phyloP scores from a whole-genome alignment of 176 grass and related monocot species.

The Lolium rigidum region DNA sequence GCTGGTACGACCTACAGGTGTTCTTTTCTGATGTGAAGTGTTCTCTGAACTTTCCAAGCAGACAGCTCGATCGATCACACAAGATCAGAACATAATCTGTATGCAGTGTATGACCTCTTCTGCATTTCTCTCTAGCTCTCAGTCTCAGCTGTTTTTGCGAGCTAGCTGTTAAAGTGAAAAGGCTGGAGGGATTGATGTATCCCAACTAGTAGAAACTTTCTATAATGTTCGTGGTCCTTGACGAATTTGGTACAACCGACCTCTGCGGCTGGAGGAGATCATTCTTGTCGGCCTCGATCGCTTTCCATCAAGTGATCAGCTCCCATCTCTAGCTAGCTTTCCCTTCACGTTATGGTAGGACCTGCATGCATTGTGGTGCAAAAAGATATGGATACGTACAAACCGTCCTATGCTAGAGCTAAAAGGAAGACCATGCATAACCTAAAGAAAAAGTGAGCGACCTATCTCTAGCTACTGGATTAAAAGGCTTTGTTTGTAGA shows the following conservation, averaged over 20 bases:
- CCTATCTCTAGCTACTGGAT: neutral
- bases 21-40: neutral
- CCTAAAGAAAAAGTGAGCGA: neutral
- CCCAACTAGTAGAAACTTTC: slow-evolving; percentile 39
- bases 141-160: neutral
- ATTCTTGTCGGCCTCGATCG: slow-evolving; percentile 63
- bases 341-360: slow-evolving; percentile 41
- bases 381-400: neutral
- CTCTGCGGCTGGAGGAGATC: slow-evolving; percentile 46
- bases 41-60: neutral
- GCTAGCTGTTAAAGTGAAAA: slow-evolving; percentile 38
- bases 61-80: neutral
- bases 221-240: slow-evolving; percentile 48
- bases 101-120: neutral
- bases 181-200: slow-evolving; percentile 21
- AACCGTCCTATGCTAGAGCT: slow-evolving; percentile 8
- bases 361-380: neutral
- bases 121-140: neutral
- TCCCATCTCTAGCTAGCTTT: neutral
- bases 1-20: neutral
- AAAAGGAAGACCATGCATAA: neutral
- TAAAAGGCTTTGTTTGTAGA: neutral
- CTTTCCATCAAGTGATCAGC: slow-evolving; percentile 38
- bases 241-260: slow-evolving; percentile 20
- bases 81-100: neutral